phyloP scores from a whole-genome alignment of 176 grass and related monocot genomes.

The maize (Zea mays) region DNA sequence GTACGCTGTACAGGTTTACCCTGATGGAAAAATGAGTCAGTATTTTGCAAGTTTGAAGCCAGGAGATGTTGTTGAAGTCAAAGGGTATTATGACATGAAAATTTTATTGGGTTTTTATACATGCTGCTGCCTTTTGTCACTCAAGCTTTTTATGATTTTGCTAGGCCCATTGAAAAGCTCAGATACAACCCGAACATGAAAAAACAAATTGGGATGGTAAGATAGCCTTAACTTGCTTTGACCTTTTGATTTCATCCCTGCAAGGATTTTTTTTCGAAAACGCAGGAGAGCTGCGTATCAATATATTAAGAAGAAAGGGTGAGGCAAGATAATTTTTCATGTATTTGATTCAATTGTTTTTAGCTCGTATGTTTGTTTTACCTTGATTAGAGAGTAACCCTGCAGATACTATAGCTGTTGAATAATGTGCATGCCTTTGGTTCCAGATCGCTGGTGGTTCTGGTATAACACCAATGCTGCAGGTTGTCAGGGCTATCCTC shows the following conservation, averaged over 20 bases:
- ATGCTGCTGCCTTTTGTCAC: conserved; percentile 21
- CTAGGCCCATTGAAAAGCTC: conserved; percentile 95
- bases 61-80: conserved; percentile 92
- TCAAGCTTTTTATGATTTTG: conserved; percentile 38
- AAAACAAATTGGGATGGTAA: conserved; percentile 98
- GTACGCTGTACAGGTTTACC: conserved; percentile 68
- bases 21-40: conserved; percentile 97
- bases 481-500: conserved; percentile 90
- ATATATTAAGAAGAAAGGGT: no score
- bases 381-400: neutral
- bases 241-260: conserved; percentile 7
- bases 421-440: conserved; percentile 28
- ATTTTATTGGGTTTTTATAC: neutral
- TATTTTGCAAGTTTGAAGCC: conserved; percentile 85
- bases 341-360: neutral
- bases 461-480: conserved; percentile 96
- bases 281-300: no score
- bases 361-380: neutral
- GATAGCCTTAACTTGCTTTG: conserved; percentile 10
- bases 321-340: conserved; percentile 27
- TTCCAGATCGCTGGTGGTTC: conserved; percentile 85
- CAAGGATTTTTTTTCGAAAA: no score
- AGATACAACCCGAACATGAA: conserved; percentile 99
- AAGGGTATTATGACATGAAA: conserved; percentile 65
- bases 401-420: neutral